A percentile compares a stretch with the other conserved stretches of the same genome.
phyloP scores from a whole-genome alignment of 164 flowering plant species.

The Liriodendron chinense region DNA sequence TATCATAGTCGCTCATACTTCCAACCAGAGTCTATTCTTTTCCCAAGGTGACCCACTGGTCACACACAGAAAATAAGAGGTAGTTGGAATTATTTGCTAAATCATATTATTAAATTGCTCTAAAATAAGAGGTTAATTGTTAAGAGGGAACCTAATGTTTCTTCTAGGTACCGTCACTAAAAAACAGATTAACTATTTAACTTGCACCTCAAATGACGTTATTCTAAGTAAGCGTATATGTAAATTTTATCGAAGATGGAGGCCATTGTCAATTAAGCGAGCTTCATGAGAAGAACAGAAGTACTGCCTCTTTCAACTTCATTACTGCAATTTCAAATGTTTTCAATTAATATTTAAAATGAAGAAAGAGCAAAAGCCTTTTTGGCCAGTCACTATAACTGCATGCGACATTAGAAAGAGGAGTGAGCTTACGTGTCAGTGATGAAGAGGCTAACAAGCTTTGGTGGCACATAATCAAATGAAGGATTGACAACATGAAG shows the following conservation, averaged over 20 bases:
- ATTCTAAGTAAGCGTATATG: background rate
- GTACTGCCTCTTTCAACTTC: background rate
- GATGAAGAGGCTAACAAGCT: constrained; percentile 92
- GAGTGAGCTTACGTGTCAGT: constrained; percentile 86
- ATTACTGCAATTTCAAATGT: background rate
- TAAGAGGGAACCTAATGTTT: too few relatives aligned
- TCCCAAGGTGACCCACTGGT: too few relatives aligned
- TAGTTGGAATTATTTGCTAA: too few relatives aligned
- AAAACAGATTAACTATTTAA: too few relatives aligned
- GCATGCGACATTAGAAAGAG: background rate
- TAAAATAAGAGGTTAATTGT: too few relatives aligned
- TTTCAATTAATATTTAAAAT: background rate
- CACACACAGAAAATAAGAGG: too few relatives aligned
- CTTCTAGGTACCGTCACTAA: too few relatives aligned
- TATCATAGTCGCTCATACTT: too few relatives aligned
- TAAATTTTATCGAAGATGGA: background rate
- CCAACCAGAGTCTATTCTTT: too few relatives aligned
- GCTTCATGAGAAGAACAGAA: background rate
- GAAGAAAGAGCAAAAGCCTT: background rate
- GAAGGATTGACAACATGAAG: constrained; percentile 96
- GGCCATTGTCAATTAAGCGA: background rate
- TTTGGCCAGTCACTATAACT: background rate
- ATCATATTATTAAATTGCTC: too few relatives aligned
- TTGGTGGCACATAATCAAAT: constrained; percentile 97
- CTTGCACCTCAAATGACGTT: too few relatives aligned